Evolutionary conservation across 345 rosid species (phyloP).

Genomic region (Salix dunnii): DNA sequence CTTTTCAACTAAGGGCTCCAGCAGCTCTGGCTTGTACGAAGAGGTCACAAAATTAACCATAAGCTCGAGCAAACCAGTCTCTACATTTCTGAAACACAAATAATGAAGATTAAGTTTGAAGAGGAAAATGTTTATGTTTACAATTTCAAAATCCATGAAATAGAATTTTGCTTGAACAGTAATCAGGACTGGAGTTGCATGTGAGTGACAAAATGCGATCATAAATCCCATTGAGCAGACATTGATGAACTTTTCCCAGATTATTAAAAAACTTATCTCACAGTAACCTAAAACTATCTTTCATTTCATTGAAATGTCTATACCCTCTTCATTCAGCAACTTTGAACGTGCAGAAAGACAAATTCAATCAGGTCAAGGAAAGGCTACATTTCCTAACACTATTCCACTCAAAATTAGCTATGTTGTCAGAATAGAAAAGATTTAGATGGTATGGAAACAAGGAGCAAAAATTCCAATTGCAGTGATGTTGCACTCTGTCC

Average conservation of each 20-base stretch:
- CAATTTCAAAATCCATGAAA: neutral
- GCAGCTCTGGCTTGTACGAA: conserved; percentile 73
- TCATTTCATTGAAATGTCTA: neutral
- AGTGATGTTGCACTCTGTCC: no score
- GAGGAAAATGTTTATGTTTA: neutral
- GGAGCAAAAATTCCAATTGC: no score
- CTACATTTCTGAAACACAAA: conserved; percentile 52
- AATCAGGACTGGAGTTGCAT: neutral
- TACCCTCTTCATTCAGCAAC: neutral
- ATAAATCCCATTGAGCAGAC: neutral
- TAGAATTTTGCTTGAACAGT: neutral
- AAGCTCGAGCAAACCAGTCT: conserved; percentile 60
- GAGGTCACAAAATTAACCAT: conserved; percentile 97
- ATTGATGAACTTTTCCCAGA: neutral
- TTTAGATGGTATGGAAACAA: no score
- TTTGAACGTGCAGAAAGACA: no score
- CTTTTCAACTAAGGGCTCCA: conserved; percentile 76
- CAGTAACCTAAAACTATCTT: neutral
- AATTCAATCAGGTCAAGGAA: no score
- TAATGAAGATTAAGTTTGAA: conserved; percentile 6
- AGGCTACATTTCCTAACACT: no score
- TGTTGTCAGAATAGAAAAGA: no score
- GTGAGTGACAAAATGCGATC: neutral
- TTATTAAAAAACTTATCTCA: neutral
- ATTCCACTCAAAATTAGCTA: no score